Base-by-base conservation (phyloP, 73 alveolate genomes). In the Paraurostyla sp. region DNA sequence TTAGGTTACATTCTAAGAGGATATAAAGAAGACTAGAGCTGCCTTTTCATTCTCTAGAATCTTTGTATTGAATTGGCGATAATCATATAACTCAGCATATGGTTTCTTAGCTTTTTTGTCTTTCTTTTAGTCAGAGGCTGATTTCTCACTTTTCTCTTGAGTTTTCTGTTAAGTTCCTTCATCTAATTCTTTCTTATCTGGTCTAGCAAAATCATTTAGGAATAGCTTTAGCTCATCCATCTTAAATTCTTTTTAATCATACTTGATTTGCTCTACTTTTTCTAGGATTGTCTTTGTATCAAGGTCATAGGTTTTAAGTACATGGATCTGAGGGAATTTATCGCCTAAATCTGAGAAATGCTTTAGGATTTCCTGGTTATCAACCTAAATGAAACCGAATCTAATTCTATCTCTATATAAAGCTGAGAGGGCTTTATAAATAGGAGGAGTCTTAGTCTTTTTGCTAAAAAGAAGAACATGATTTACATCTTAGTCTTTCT, bases 1-100 rank as follows among this genome's bases (percentile, higher is more conserved):
- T 13, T 4, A 9, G 7, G 58, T 9, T 18, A 69, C 68, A 15
- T 69, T 40, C 33, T 32, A 43, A 3, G 58, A 32, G 20, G 42
- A 23, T 13, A 38, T 80, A 40, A 57, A 49, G 60, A 25, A 54
- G 29, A 80, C 71, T 43, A 80, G 52, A 38, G 54, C 90, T 13
- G 90, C 65, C 36, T 43, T 56, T 23, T 80, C 81, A 23, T 35
- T 40, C 9, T 80, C 81, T 13, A 80, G 45, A 18, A 80, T 58
- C 38, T 56, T 36, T 11, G 42, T 11, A 33, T 33, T 38, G 62
- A 69, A 69, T 7, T 69, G 32, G 9, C 51, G 15, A 13, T 33
- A 27, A 38, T 69, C 84, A 69, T 38, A 38, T 33, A 38, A 38
- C 15, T 69, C 84, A 20, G 7, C 7, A 42, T 38, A 69, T 6